Conservation (phyloP, 192 early-diverging fungal species). For the Coemansia sp. region DNA sequence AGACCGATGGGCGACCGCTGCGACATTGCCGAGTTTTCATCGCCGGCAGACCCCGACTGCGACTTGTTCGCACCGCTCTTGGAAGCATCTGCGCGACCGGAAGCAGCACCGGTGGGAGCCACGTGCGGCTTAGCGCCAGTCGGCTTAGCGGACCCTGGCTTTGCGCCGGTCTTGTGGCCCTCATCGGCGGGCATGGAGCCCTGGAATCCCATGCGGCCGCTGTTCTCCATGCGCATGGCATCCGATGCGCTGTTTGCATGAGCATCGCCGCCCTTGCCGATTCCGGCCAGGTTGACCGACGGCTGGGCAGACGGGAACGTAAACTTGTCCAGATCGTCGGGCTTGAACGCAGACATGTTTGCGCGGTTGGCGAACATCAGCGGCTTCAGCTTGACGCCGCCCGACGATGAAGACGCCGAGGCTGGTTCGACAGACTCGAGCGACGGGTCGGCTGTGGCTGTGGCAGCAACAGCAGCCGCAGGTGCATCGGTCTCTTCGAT, state of each 20-base stretch:
- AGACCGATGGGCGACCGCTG: too few species aligned
- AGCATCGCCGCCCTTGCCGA: not conserved
- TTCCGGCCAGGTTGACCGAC: slow-evolving; percentile 31
- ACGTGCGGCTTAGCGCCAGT: too few species aligned
- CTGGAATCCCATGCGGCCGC: slow-evolving; percentile 3
- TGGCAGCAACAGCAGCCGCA: not conserved
- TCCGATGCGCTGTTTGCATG: not conserved
- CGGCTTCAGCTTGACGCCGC: slow-evolving; percentile 16
- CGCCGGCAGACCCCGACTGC: too few species aligned
- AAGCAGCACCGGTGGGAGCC: too few species aligned
- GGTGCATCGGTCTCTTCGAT: too few species aligned
- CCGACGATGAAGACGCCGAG: not conserved
- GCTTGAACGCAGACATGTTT: slow-evolving; percentile 35
- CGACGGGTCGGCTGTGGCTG: not conserved
- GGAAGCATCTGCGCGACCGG: too few species aligned
- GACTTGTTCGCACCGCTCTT: too few species aligned
- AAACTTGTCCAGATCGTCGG: slow-evolving; percentile 47
- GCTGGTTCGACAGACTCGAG: not conserved
- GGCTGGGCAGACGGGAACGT: slow-evolving; percentile 38
- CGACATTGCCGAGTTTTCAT: too few species aligned
- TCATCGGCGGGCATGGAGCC: slow-evolving; percentile 6
- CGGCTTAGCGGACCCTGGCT: too few species aligned
- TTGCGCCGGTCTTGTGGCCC: too few species aligned
- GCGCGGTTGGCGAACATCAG: slow-evolving; percentile 31
- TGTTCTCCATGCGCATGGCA: slow-evolving; percentile 8